Evolutionary conservation across 495 filamentous ascomycete genomes (phyloP).

Genomic region (Xylaria cubensis): DNA sequence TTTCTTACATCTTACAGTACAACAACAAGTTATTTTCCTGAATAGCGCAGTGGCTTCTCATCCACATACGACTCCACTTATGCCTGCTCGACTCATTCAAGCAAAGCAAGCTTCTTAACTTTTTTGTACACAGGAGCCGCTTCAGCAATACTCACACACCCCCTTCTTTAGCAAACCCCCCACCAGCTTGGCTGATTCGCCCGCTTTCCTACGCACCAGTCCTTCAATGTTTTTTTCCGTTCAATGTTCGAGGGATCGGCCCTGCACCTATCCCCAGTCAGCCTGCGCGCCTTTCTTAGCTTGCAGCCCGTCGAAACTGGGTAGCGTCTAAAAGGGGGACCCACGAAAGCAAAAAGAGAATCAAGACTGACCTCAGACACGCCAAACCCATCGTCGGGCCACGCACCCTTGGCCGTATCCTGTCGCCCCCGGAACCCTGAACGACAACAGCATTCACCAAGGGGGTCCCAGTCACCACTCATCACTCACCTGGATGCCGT

Average conservation of each 20-base stretch:
- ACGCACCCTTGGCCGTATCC: slow-evolving; percentile 37
- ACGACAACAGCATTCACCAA: slow-evolving; percentile 19
- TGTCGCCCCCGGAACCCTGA: slow-evolving; percentile 34
- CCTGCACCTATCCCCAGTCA: slow-evolving; percentile 40
- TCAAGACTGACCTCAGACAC: slow-evolving; percentile 41
- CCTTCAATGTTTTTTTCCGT: slow-evolving; percentile 29
- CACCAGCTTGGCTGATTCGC: slow-evolving; percentile 26
- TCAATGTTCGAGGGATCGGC: slow-evolving; percentile 43
- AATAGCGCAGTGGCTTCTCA: background rate
- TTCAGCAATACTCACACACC: slow-evolving; percentile 39
- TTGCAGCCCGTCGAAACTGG: slow-evolving; percentile 37
- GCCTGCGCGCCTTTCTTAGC: slow-evolving; percentile 30
- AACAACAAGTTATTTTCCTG: background rate
- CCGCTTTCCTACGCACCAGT: slow-evolving; percentile 37
- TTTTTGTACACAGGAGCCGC: slow-evolving; percentile 33
- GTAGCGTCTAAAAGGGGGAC: slow-evolving; percentile 36
- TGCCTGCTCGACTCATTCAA: slow-evolving; percentile 6
- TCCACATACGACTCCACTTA: slow-evolving; percentile 3
- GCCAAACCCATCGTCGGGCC: slow-evolving; percentile 38
- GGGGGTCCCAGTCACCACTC: slow-evolving; percentile 36
- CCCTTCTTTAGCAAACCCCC: slow-evolving; percentile 25
- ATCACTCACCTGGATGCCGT: slow-evolving; percentile 32
- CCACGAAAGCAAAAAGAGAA: slow-evolving; percentile 36
- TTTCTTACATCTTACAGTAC: background rate
- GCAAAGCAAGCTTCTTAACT: background rate